Evolutionary conservation across 805 yeast genomes (phyloP).

Genomic region (Ogataea minuta): DNA sequence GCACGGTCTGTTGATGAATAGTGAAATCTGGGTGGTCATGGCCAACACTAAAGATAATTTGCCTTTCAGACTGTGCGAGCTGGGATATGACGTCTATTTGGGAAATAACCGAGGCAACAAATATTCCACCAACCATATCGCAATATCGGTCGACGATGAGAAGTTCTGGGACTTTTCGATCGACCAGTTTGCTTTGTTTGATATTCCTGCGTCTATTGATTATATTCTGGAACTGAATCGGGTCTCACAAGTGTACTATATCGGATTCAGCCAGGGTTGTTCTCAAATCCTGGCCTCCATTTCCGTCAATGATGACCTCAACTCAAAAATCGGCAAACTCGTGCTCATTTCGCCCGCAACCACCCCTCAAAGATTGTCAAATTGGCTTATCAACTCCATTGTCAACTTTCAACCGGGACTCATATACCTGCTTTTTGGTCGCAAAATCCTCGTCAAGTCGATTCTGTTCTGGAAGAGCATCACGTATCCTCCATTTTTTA

Average conservation of each 20-base stretch:
- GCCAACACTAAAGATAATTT: slow-evolving; percentile 44
- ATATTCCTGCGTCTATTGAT: slow-evolving; percentile 82
- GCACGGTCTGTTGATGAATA: slow-evolving; percentile 87
- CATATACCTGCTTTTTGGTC: slow-evolving; percentile 72
- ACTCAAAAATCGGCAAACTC: slow-evolving; percentile 48
- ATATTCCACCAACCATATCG: slow-evolving; percentile 76
- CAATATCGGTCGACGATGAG: slow-evolving; percentile 36
- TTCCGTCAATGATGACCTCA: slow-evolving; percentile 66
- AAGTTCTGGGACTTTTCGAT: slow-evolving; percentile 89
- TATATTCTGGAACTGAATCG: slow-evolving; percentile 60
- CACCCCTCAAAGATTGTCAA: slow-evolving; percentile 83
- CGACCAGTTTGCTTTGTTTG: slow-evolving; percentile 89
- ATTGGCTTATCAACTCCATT: slow-evolving; percentile 72
- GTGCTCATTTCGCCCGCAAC: slow-evolving; percentile 83
- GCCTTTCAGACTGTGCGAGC: slow-evolving; percentile 73
- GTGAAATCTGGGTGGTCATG: slow-evolving; percentile 63
- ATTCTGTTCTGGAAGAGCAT: slow-evolving; percentile 68
- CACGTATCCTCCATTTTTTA: slow-evolving; percentile 74
- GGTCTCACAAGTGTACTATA: slow-evolving; percentile 51
- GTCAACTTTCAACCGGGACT: slow-evolving; percentile 75
- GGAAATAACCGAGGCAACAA: slow-evolving; percentile 94
- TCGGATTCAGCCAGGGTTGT: slow-evolving; percentile 95
- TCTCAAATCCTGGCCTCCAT: slow-evolving; percentile 91
- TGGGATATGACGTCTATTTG: slow-evolving; percentile 92
- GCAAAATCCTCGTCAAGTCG: slow-evolving; percentile 63